These are phyloP conservation scores for Periconia sp. DNA, from an alignment of 2,329 filamentous ascomycete species.

Conservation along the genomic window DNA sequence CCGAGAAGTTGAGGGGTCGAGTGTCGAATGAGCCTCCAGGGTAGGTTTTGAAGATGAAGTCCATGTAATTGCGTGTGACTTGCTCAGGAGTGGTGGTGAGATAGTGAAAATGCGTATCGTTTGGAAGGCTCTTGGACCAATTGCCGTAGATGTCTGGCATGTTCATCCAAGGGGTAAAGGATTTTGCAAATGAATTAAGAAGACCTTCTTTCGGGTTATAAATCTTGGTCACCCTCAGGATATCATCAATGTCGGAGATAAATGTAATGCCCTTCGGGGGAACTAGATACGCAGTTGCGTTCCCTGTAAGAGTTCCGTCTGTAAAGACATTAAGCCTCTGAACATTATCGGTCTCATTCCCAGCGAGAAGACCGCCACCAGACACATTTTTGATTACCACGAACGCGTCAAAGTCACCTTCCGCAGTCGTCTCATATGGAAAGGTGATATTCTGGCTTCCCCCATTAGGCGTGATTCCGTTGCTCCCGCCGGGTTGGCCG, in stretches of 20 bases:
- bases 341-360: constrained; percentile 68
- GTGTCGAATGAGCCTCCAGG: constrained; percentile 80
- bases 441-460: constrained; percentile 68
- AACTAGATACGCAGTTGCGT: constrained; percentile 78
- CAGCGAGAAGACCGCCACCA: constrained; percentile 58
- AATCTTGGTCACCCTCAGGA: constrained; percentile 80
- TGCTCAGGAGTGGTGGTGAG: constrained; percentile 82
- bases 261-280: constrained; percentile 73
- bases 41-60: constrained; percentile 78
- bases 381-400: constrained; percentile 67
- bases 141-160: constrained; percentile 82
- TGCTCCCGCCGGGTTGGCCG: constrained; percentile 55
- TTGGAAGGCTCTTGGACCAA: constrained; percentile 69
- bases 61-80: constrained; percentile 78
- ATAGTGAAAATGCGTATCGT: constrained; percentile 77
- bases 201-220: constrained; percentile 77
- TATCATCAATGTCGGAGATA: constrained; percentile 80
- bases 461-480: constrained; percentile 60
- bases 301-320: constrained; percentile 69
- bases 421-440: constrained; percentile 68
- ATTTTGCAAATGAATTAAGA: constrained; percentile 75
- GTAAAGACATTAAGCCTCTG: constrained; percentile 74
- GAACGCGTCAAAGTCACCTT: constrained; percentile 78
- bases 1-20: constrained; percentile 76
- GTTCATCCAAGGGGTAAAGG: constrained; percentile 75